Base-by-base conservation (phyloP, 257 asterid species). In the Lavandula angustifolia region DNA sequence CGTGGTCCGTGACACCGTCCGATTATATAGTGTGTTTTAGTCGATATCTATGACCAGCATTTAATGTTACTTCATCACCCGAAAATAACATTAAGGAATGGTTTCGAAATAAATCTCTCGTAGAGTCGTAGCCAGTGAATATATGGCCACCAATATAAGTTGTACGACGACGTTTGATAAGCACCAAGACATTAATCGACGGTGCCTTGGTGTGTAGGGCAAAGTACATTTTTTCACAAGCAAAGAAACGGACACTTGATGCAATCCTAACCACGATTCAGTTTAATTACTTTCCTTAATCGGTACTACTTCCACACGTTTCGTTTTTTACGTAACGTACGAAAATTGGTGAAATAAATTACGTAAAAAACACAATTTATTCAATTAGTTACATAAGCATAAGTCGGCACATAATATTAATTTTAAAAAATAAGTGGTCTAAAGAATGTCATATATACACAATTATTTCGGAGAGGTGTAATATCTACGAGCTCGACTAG, bases 201-300 rank as follows among this genome's bases (percentile, higher is more conserved):
- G 54, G 56, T 68, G 71, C 78, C 78, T 68, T 74, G 18, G 12
- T 55, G 5, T 33, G 32, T 48, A 69, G 74, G 78, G 78, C 56
- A 74, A 17, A 9, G 16, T 27, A 51, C 69, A 73, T 31, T 9
- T 73, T 73, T 42, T 32, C 59, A 66, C 59, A 43, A 60, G 56
- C 52, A 66, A 3, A 5, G 73, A 72, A 43, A 16, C 50, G 17
- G 58, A 73, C 69, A 43, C 35, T 17, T 34, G 48, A 43, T 43
- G 64, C 63, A 13, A 38, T 42, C 32, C 48, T 54, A 11, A 43
- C n/a, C 4, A 1, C 27, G 27, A 22, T 42, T 12, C n/a, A 0
- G 3, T 9, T 10, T n/a, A n/a, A n/a, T n/a, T 7, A 54, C 12
- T 33, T 54, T 32, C 60, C 38, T 54, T n/a, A 33, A 55, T 55